Evolutionary conservation across 1,284 basidiomycete species (phyloP).

Genomic region (Golubevia pallescens): DNA sequence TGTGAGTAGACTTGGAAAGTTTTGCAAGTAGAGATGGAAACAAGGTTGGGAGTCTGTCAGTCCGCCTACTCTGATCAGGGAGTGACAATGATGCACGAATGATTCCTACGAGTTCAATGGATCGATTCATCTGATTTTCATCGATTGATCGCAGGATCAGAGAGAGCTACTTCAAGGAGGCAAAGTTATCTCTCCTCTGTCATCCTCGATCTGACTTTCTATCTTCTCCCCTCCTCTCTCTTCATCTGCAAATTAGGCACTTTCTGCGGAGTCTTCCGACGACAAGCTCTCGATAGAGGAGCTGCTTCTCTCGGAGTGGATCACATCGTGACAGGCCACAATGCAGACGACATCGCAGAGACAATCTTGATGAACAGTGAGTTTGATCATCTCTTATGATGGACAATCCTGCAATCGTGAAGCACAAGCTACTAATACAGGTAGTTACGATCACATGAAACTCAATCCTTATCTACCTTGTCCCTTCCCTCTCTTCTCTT

Average conservation of each 20-base stretch:
- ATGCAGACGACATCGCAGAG: conserved; percentile 63
- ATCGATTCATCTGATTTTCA: too few species aligned
- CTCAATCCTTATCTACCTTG: too few species aligned
- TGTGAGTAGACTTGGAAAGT: conserved; percentile 19
- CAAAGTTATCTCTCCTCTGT: too few species aligned
- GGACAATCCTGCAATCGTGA: not conserved
- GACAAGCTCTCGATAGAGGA: conserved; percentile 61
- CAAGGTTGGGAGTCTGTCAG: too few species aligned
- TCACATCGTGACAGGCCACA: conserved; percentile 63
- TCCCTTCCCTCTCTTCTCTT: not conserved
- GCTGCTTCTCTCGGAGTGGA: conserved; percentile 59
- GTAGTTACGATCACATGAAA: not conserved
- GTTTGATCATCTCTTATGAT: not conserved
- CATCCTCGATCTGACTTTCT: not conserved
- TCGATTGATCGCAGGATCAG: too few species aligned
- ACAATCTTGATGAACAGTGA: conserved; percentile 57
- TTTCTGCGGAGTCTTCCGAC: conserved; percentile 62
- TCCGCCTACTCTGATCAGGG: too few species aligned
- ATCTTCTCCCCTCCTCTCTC: not conserved
- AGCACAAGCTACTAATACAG: not conserved
- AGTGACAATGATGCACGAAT: too few species aligned
- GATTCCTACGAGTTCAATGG: too few species aligned
- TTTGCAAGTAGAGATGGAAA: too few species aligned
- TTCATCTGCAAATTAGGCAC: conserved; percentile 20
- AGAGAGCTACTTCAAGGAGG: too few species aligned